Evolutionary conservation across 2,329 filamentous ascomycete species (phyloP).

Genomic region (Pseudocercospora pini-densiflorae): DNA sequence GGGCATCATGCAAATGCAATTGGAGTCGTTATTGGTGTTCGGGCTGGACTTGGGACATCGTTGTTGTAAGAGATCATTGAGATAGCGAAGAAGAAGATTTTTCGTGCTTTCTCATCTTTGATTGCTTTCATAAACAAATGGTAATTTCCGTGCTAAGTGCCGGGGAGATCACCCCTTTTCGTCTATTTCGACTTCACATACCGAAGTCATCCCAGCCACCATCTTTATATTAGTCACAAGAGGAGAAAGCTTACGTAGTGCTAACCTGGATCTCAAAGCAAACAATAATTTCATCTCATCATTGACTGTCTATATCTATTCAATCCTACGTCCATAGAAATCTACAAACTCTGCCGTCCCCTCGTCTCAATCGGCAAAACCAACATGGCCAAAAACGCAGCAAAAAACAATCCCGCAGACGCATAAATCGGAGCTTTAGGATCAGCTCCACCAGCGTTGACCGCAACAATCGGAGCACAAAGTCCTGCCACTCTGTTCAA

Average conservation of each 20-base stretch:
- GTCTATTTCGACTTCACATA: background rate
- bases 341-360: slow-evolving; percentile 47
- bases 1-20: background rate
- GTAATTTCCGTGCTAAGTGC: background rate
- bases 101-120: background rate
- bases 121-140: background rate
- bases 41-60: background rate
- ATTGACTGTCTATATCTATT: background rate
- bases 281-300: background rate
- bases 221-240: background rate
- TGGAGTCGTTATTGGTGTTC: slow-evolving; percentile 1
- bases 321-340: background rate
- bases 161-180: background rate
- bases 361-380: slow-evolving; percentile 50
- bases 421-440: slow-evolving; percentile 51
- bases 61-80: background rate
- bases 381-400: slow-evolving; percentile 49
- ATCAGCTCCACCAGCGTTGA: slow-evolving; percentile 44
- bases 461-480: slow-evolving; percentile 69
- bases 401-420: slow-evolving; percentile 48
- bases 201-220: slow-evolving; percentile 1
- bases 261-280: background rate
- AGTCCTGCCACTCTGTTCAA: slow-evolving; percentile 71
- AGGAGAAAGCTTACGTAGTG: background rate
- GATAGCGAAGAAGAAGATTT: background rate